Base-by-base conservation (phyloP, 768 basidiomycete genomes). In the Pleurotus platypus region DNA sequence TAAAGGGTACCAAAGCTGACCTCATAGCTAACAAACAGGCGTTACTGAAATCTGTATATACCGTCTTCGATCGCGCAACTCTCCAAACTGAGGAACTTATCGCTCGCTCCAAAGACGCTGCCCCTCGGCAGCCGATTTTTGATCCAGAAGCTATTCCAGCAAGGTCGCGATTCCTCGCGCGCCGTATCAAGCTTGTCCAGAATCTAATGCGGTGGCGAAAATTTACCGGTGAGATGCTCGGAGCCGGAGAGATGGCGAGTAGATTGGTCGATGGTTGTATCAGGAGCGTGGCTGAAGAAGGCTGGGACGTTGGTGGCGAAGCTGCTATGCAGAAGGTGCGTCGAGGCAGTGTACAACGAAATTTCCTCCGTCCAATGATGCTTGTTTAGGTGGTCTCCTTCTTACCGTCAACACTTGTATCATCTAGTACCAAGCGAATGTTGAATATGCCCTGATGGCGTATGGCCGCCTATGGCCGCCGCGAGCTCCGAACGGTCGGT, bases 251-350 rank as follows among this genome's bases (percentile, higher is more conserved):
- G 48, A 71, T 90, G 46, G 77, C 82, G 18, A 76, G 71, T 12
- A 78, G 76, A 60, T 69, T 94, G 13, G 76, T 90, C 7, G 79
- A 80, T 18, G 73, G 78, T 16, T 79, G 79, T 59, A 77, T 94
- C 43, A 64, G 88, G 49, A 83, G 81, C 4, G 75, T 90, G 27
- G 86, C 92, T 4, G 79, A 84, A 59, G 80, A 78, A 56, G 89
- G 89, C 7, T 97, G 94, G 94, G 91, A 92, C 43, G 88, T 91
- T 38, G 93, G 94, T 9, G 92, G 92, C 2, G 80, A 87, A 68
- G 83, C 83, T 39, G 71, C 82, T 58, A 73, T 82, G 57, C 74
- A 71, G 26, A 83, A 82, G 80, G 91, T 91, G 59, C 61, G 73
- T 48, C 24, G 8, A 7, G 5, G 13, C 46, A 3, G 7, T 48